These are phyloP conservation scores for Wickerhamomyces sydowiorum DNA, from an alignment of 805 yeast genomes.

Conservation along the genomic window DNA sequence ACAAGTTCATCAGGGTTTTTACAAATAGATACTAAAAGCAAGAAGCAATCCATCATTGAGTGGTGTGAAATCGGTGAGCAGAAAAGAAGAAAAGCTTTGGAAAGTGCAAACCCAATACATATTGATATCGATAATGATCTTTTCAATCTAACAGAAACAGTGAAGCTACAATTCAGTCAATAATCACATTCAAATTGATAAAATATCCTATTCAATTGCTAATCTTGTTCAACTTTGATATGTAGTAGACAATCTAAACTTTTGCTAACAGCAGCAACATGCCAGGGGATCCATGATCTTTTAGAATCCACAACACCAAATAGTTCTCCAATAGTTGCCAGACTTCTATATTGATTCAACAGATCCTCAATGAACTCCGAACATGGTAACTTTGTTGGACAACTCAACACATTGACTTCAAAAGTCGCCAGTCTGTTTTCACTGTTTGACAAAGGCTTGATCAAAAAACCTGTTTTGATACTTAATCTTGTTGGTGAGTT, in stretches of 20 bases:
- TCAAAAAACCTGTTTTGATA: constrained; percentile 62
- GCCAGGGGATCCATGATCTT: constrained; percentile 60
- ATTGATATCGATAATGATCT: background rate
- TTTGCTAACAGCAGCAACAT: constrained; percentile 61
- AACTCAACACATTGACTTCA: constrained; percentile 66
- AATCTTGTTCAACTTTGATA: constrained; percentile 35
- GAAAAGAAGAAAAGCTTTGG: background rate
- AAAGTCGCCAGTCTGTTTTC: constrained; percentile 32
- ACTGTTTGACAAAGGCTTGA: constrained; percentile 32
- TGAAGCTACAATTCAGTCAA: background rate
- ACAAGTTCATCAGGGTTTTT: constrained; percentile 1
- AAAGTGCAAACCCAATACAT: background rate
- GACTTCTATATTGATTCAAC: constrained; percentile 54
- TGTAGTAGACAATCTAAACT: constrained; percentile 55
- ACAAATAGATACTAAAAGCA: background rate
- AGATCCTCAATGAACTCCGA: constrained; percentile 48
- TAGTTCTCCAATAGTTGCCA: constrained; percentile 36
- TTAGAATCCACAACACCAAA: constrained; percentile 29
- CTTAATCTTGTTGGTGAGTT: constrained; percentile 69
- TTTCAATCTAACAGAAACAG: background rate
- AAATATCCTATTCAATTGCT: background rate
- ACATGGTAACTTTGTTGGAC: constrained; percentile 61
- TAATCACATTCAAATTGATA: background rate
- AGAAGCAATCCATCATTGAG: background rate
- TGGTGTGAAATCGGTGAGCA: background rate